Evolutionary conservation across 768 basidiomycete species (phyloP).

Genomic region (Leccinum obscurum): DNA sequence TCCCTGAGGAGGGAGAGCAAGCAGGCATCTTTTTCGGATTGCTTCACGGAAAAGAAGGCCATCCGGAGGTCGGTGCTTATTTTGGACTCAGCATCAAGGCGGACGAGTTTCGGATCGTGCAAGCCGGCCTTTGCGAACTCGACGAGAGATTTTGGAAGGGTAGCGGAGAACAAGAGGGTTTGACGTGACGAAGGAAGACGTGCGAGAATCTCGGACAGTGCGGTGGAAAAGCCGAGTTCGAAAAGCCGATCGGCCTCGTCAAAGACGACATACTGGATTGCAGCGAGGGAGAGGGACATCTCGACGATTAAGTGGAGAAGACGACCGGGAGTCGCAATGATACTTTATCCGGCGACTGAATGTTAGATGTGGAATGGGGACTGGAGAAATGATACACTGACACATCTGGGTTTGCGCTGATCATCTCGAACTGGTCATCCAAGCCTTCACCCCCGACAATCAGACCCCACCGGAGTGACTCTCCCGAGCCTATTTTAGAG

Average conservation of each 20-base stretch:
- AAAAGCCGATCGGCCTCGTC: conserved; percentile 99
- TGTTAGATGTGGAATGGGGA: conserved; percentile 12
- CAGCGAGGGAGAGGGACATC: conserved; percentile 90
- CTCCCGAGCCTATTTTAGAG: conserved; percentile 46
- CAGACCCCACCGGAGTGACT: conserved; percentile 84
- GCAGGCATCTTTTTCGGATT: conserved; percentile 92
- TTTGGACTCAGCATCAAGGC: conserved; percentile 95
- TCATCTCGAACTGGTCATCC: conserved; percentile 96
- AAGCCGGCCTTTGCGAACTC: conserved; percentile 99
- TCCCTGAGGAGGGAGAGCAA: conserved; percentile 82
- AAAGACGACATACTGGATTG: conserved; percentile 88
- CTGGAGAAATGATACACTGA: conserved; percentile 43
- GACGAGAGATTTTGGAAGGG: conserved; percentile 91
- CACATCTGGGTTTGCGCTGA: conserved; percentile 94
- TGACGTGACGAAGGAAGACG: conserved; percentile 87
- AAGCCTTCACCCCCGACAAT: conserved; percentile 94
- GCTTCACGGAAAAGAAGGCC: conserved; percentile 92
- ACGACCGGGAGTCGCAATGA: conserved; percentile 97
- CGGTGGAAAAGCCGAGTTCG: conserved; percentile 95
- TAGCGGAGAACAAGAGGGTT: conserved; percentile 94
- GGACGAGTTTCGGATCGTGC: conserved; percentile 89
- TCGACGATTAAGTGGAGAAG: conserved; percentile 95
- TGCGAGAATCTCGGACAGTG: conserved; percentile 87
- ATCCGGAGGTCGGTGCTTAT: conserved; percentile 91
- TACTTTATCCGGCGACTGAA: conserved; percentile 45